phyloP scores from a whole-genome alignment of 2,329 filamentous ascomycete genomes.

The Fonsecaea pedrosoi region DNA sequence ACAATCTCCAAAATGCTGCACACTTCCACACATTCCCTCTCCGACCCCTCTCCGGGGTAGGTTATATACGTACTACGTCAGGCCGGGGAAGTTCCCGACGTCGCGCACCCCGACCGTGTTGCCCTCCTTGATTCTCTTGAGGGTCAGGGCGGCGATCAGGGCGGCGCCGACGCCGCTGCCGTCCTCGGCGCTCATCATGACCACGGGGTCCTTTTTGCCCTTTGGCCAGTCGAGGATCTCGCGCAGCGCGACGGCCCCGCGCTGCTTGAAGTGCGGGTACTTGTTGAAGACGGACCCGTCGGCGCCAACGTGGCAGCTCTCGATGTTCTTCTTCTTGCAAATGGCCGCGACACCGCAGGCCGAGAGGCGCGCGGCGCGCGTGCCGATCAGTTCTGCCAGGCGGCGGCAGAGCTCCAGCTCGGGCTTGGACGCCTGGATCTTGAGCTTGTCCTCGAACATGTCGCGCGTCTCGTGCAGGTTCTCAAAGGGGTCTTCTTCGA shows the following conservation, averaged over 20 bases:
- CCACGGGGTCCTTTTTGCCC: conserved; percentile 79
- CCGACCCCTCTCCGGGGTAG: too few relatives aligned
- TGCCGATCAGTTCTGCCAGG: conserved; percentile 91
- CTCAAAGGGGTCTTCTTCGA: conserved; percentile 96
- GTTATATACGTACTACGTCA: conserved; percentile 6
- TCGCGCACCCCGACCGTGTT: conserved; percentile 66
- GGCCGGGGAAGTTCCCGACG: conserved; percentile 44
- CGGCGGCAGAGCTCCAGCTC: conserved; percentile 90
- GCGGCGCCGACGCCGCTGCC: conserved; percentile 97
- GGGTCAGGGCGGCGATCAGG: conserved; percentile 78
- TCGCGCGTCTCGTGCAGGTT: conserved; percentile 89
- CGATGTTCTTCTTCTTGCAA: conserved; percentile 91
- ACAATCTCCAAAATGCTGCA: too few relatives aligned
- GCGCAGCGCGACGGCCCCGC: conserved; percentile 84
- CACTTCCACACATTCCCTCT: too few relatives aligned
- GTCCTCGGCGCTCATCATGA: conserved; percentile 89
- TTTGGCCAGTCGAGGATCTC: conserved; percentile 95
- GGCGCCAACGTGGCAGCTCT: conserved; percentile 89
- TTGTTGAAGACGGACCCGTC: conserved; percentile 99
- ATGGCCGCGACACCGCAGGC: conserved; percentile 96
- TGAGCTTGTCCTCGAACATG: conserved; percentile 77
- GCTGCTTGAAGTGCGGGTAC: conserved; percentile 96
- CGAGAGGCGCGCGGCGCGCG: conserved; percentile 88
- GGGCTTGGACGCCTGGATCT: conserved; percentile 71
- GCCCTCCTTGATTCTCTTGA: conserved; percentile 67